Evolutionary conservation across 768 basidiomycete species (phyloP).

Genomic region (Kwoniella dejecticola): DNA sequence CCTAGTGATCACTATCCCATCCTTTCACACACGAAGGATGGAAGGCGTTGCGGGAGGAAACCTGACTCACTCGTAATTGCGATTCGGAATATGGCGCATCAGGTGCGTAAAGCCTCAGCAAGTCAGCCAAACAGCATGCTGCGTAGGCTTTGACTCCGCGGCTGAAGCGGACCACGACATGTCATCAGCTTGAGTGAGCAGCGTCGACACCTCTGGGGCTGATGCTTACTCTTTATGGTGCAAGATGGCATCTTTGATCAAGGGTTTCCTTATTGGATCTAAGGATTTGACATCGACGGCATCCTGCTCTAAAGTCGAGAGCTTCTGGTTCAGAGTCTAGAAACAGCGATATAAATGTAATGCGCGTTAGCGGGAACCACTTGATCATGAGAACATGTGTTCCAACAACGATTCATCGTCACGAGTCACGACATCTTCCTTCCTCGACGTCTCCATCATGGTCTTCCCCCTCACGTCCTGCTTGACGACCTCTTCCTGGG

Average conservation of each 20-base stretch:
- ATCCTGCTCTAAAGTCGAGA: constrained; percentile 86
- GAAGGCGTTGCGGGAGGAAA: too few relatives aligned
- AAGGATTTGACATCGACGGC: constrained; percentile 74
- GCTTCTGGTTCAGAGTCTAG: constrained; percentile 57
- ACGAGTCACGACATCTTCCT: too few relatives aligned
- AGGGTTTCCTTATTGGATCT: constrained; percentile 69
- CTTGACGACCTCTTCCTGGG: too few relatives aligned
- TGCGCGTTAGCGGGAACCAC: too few relatives aligned
- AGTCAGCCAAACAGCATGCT: constrained; percentile 91
- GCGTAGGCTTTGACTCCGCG: constrained; percentile 92
- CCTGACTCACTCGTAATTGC: constrained; percentile 63
- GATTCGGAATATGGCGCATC: constrained; percentile 90
- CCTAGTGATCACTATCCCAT: too few relatives aligned
- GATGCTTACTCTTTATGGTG: constrained; percentile 78
- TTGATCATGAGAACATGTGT: too few relatives aligned
- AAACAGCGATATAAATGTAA: not conserved
- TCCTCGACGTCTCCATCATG: not conserved
- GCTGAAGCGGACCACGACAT: constrained; percentile 26
- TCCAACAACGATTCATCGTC: too few relatives aligned
- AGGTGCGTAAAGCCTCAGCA: constrained; percentile 90
- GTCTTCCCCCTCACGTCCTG: too few relatives aligned
- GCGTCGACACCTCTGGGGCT: not conserved
- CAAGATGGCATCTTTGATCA: constrained; percentile 75
- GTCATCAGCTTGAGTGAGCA: constrained; percentile 15
- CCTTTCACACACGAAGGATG: too few relatives aligned